Evolutionary conservation across 2,329 filamentous ascomycete species (phyloP).

Genomic region (Stachybotrys chlorohalonatus): DNA sequence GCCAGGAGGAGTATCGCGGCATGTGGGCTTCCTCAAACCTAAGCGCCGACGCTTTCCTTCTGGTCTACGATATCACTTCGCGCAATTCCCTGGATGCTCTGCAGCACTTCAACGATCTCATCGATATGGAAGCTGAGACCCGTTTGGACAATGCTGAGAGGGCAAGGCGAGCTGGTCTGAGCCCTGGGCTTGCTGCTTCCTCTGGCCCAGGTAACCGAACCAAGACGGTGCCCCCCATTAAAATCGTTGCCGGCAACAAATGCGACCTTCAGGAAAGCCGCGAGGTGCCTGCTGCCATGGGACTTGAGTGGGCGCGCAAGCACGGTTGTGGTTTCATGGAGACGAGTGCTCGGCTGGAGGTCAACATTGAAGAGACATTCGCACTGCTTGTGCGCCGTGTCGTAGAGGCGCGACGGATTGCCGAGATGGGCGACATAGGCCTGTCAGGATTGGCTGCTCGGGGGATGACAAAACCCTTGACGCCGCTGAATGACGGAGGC

Average conservation of each 20-base stretch:
- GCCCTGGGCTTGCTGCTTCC: slow-evolving; percentile 17
- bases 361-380: slow-evolving; percentile 87
- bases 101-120: slow-evolving; percentile 72
- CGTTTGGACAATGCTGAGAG: slow-evolving; percentile 52
- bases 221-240: slow-evolving; percentile 60
- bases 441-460: slow-evolving; percentile 35
- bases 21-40: slow-evolving; percentile 79
- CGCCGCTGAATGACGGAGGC: slow-evolving; percentile 35
- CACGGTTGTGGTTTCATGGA: slow-evolving; percentile 81
- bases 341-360: slow-evolving; percentile 73
- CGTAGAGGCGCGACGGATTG: slow-evolving; percentile 44
- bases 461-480: slow-evolving; percentile 50
- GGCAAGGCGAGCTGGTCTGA: slow-evolving; percentile 33
- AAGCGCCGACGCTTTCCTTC: slow-evolving; percentile 70
- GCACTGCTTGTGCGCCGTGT: slow-evolving; percentile 57
- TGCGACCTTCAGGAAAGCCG: slow-evolving; percentile 67
- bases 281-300: slow-evolving; percentile 59
- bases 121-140: slow-evolving; percentile 72
- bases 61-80: slow-evolving; percentile 82
- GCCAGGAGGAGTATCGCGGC: slow-evolving; percentile 83
- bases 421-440: slow-evolving; percentile 35
- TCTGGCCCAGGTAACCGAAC: slow-evolving; percentile 23
- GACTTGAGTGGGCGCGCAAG: slow-evolving; percentile 67
- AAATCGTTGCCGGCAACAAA: slow-evolving; percentile 81
- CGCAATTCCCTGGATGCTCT: slow-evolving; percentile 59